Conservation (phyloP, 371 early-diverging fungal species). For the Mucor indicus region DNA sequence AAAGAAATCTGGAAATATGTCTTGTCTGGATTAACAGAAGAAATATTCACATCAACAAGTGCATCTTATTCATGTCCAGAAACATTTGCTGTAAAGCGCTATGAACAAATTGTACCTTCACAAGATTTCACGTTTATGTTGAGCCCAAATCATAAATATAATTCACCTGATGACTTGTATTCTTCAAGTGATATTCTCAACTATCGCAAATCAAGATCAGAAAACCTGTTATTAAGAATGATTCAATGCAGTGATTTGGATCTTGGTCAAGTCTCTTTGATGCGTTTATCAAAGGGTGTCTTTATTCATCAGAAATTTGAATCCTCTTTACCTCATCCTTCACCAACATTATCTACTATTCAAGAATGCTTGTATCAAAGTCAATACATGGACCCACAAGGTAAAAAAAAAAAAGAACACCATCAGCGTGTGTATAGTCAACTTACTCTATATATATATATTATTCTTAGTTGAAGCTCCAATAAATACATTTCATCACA, state of each 20-base stretch:
- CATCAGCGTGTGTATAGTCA: not conserved
- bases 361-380: constrained; percentile 5
- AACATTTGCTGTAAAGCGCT: too few species aligned
- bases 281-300: constrained; percentile 38
- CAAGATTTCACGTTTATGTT: too few species aligned
- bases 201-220: constrained; percentile 36
- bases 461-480: constrained; percentile 18
- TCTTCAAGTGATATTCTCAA: constrained; percentile 7
- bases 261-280: constrained; percentile 15
- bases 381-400: constrained; percentile 2
- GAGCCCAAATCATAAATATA: too few species aligned
- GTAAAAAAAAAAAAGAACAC: constrained; percentile 4
- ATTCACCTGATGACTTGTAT: not conserved
- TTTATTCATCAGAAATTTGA: constrained; percentile 37
- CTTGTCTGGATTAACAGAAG: too few species aligned
- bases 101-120: too few species aligned
- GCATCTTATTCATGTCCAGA: too few species aligned
- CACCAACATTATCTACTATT: constrained; percentile 25
- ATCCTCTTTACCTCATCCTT: constrained; percentile 13
- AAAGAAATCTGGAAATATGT: too few species aligned
- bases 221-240: constrained; percentile 32
- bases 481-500: constrained; percentile 19
- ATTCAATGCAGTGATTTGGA: constrained; percentile 22
- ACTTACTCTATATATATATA: not conserved
- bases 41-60: too few species aligned